Conservation (phyloP, 768 basidiomycete genomes). For the Harrya chromipes region DNA sequence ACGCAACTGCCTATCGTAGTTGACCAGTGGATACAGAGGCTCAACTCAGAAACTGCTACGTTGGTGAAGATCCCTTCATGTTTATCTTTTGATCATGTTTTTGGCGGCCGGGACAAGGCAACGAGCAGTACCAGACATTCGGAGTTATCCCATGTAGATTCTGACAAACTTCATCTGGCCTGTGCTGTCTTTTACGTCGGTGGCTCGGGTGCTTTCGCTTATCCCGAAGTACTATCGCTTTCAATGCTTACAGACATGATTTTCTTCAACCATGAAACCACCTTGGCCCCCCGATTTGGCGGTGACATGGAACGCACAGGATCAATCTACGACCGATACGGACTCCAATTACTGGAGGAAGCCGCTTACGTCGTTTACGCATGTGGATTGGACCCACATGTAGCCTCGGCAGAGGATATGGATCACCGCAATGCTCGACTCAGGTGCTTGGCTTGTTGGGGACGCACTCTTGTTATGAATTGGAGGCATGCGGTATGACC, state of each 20-base stretch:
- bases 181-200: constrained; percentile 7
- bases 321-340: not conserved
- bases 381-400: constrained; percentile 14
- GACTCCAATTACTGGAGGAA: not conserved
- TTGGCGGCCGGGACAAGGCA: not conserved
- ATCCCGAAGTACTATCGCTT: constrained; percentile 5
- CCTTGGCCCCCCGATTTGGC: not conserved
- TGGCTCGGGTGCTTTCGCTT: not conserved
- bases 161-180: constrained; percentile 3
- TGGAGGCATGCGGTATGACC: constrained; percentile 13
- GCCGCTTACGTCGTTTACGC: constrained; percentile 6
- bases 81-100: not conserved
- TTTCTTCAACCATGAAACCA: not conserved
- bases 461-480: not conserved
- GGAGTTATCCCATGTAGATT: not conserved
- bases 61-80: constrained; percentile 9
- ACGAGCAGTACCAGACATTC: not conserved
- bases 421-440: constrained; percentile 9
- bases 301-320: not conserved
- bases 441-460: not conserved
- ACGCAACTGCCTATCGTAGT: constrained; percentile 9
- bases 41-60: constrained; percentile 6
- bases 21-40: constrained; percentile 6
- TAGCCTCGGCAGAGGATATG: constrained; percentile 14
- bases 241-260: not conserved